Conservation (phyloP, 495 filamentous ascomycete genomes). For the Neurospora sublineolata region DNA sequence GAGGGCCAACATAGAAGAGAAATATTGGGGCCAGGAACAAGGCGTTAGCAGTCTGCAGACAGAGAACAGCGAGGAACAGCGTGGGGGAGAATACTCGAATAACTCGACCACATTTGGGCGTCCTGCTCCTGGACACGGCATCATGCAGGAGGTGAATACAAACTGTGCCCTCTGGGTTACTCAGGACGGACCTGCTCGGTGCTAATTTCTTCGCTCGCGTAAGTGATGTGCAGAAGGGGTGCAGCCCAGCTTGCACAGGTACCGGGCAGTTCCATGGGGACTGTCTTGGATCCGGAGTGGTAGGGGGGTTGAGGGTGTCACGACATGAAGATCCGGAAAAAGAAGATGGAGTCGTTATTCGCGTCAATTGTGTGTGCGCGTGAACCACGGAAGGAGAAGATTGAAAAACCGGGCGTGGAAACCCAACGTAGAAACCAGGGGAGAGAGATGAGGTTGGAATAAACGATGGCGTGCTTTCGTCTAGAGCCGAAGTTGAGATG, state of each 20-base stretch:
- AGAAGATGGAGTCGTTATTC: neutral
- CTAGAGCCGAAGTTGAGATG: neutral
- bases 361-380: neutral
- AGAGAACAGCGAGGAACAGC: neutral
- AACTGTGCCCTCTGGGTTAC: neutral
- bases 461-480: neutral
- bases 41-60: neutral
- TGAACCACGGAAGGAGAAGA: neutral
- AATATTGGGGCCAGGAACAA: neutral
- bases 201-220: neutral
- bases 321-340: neutral
- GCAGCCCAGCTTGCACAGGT: neutral
- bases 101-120: neutral
- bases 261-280: neutral
- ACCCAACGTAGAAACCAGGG: neutral
- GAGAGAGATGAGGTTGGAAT: neutral
- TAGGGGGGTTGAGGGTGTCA: neutral
- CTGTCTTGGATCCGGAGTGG: neutral
- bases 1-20: neutral
- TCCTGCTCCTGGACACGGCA: neutral
- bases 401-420: neutral
- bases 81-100: neutral
- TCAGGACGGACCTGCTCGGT: neutral
- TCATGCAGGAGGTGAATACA: neutral
- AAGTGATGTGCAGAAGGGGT: neutral